Conservation (phyloP, 345 rosid species). For the Dimocarpus longan region DNA sequence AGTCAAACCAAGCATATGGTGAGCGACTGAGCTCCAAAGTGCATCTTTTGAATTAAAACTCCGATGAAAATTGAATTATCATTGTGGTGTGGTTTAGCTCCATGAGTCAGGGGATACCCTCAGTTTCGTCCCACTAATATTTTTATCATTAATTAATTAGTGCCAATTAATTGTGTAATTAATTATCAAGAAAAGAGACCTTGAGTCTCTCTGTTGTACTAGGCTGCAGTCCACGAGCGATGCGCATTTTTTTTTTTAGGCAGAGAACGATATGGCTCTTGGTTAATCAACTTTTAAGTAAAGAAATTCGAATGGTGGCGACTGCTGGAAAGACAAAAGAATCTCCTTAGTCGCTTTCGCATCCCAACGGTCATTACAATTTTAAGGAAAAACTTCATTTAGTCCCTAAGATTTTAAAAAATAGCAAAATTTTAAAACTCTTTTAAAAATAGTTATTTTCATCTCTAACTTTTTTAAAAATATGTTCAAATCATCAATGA, state of each 20-base stretch:
- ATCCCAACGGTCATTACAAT: too few relatives aligned
- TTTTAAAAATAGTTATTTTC: too few relatives aligned
- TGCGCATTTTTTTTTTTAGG: too few relatives aligned
- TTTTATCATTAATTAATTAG: neutral
- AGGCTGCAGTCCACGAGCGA: constrained; percentile 36
- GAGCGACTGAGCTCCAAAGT: constrained; percentile 11
- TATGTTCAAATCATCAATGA: too few relatives aligned
- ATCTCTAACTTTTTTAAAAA: too few relatives aligned
- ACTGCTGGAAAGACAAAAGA: neutral
- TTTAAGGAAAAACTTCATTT: too few relatives aligned
- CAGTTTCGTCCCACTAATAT: constrained; percentile 24
- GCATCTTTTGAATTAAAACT: constrained; percentile 9
- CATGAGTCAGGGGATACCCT: constrained; percentile 49
- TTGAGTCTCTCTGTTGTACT: constrained; percentile 22
- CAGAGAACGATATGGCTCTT: too few relatives aligned
- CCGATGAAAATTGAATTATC: constrained; percentile 22
- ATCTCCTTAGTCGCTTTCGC: constrained; percentile 15
- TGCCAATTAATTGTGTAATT: neutral
- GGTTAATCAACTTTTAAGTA: neutral
- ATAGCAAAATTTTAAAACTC: too few relatives aligned
- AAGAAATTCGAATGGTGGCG: neutral
- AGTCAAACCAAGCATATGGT: constrained; percentile 28
- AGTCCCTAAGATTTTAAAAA: too few relatives aligned
- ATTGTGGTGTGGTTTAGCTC: constrained; percentile 39
- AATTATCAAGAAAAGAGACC: neutral